Conservation (phyloP, 1,284 basidiomycete species). For the Fomes fomentarius region DNA sequence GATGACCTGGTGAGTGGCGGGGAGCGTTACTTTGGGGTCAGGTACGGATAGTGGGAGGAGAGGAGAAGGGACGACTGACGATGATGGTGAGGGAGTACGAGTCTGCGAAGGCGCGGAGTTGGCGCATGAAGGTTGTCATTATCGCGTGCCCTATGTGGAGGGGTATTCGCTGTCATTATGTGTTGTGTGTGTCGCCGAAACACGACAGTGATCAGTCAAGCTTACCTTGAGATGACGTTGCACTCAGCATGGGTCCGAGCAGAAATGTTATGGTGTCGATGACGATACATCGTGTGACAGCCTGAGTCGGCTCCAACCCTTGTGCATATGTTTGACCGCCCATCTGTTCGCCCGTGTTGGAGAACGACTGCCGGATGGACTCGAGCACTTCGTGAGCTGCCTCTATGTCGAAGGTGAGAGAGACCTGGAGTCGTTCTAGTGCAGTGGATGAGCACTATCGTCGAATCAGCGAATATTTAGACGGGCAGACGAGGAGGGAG, state of each 20-base stretch:
- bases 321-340: neutral
- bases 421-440: slow-evolving; percentile 46
- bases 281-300: slow-evolving; percentile 50
- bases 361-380: slow-evolving; percentile 13
- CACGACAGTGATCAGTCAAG: neutral
- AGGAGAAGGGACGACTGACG: slow-evolving; percentile 46
- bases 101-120: slow-evolving; percentile 56
- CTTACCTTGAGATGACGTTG: slow-evolving; percentile 63
- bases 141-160: slow-evolving; percentile 57
- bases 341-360: slow-evolving; percentile 12
- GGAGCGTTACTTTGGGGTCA: too few relatives aligned
- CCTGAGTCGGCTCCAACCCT: neutral
- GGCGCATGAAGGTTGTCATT: slow-evolving; percentile 74
- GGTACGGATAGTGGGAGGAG: slow-evolving; percentile 25
- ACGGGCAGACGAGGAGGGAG: too few relatives aligned
- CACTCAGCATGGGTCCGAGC: slow-evolving; percentile 67
- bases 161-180: neutral
- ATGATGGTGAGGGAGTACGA: slow-evolving; percentile 49
- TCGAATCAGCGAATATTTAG: neutral
- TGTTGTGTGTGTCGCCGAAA: too few relatives aligned
- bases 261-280: slow-evolving; percentile 70
- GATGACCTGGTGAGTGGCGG: slow-evolving; percentile 40
- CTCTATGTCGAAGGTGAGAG: slow-evolving; percentile 61
- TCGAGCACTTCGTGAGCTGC: slow-evolving; percentile 54
- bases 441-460: slow-evolving; percentile 26